Percentiles rank a stretch among this genome's conserved stretches.
These are phyloP conservation scores for Zymoseptoria tritici DNA, from an alignment of 2,329 filamentous ascomycete genomes.

Conservation along the genomic window DNA sequence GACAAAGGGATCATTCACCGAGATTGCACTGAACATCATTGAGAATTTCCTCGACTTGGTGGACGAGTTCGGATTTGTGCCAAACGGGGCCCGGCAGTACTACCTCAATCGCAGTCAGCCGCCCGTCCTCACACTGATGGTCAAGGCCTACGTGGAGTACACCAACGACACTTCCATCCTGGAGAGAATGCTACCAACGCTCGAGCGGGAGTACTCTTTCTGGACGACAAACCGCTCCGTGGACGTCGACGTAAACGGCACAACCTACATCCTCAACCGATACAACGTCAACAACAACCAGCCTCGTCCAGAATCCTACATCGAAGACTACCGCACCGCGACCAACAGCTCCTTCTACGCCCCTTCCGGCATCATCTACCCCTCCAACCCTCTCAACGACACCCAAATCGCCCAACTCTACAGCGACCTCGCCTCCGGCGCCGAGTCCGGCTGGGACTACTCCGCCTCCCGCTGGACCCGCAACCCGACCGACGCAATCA, in stretches of 20 bases:
- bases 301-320: constrained; percentile 60
- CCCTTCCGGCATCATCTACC: constrained; percentile 51
- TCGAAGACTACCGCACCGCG: constrained; percentile 59
- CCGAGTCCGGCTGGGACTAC: constrained; percentile 62
- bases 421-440: constrained; percentile 56
- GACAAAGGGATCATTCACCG: constrained; percentile 55
- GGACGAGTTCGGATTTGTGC: constrained; percentile 57
- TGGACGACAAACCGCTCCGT: constrained; percentile 56
- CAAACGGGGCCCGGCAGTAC: constrained; percentile 60
- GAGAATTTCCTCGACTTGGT: constrained; percentile 64
- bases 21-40: constrained; percentile 59
- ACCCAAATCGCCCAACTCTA: constrained; percentile 49
- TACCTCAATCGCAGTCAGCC: constrained; percentile 63
- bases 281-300: constrained; percentile 58
- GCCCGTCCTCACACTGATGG: constrained; percentile 59
- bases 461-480: constrained; percentile 48
- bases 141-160: constrained; percentile 56
- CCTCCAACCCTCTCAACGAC: constrained; percentile 46
- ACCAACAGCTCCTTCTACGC: constrained; percentile 59
- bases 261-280: constrained; percentile 51
- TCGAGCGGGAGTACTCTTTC: constrained; percentile 58
- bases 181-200: constrained; percentile 52
- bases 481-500: constrained; percentile 50
- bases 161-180: constrained; percentile 57
- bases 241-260: constrained; percentile 36